phyloP scores from a whole-genome alignment of 2,329 filamentous ascomycete genomes.

The Sarocladium oryzae region DNA sequence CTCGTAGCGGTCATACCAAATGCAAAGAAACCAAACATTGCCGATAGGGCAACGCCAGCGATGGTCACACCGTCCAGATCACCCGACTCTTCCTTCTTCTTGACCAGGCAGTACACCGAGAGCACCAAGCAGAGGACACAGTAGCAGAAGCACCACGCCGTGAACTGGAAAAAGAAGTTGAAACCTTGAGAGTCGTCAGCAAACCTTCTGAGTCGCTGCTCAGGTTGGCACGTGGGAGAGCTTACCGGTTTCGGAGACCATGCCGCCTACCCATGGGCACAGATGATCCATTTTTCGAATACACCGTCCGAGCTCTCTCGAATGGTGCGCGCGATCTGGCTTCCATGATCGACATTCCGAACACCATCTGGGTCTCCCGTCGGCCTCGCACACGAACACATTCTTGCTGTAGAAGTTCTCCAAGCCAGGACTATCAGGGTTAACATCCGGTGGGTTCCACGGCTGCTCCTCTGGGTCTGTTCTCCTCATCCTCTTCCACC shows the following conservation, averaged over 20 bases:
- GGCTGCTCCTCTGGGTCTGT: conserved; percentile 19
- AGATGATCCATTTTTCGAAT: conserved; percentile 92
- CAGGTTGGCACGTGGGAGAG: conserved; percentile 12
- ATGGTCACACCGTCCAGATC: conserved; percentile 54
- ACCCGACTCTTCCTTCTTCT: conserved; percentile 37
- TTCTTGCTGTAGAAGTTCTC: conserved; percentile 77
- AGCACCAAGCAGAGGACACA: conserved; percentile 59
- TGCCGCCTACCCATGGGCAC: conserved; percentile 94
- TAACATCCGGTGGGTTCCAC: conserved; percentile 34
- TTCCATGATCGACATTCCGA: conserved; percentile 81
- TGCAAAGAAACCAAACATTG: conserved; percentile 75
- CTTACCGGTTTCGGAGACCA: conserved; percentile 73
- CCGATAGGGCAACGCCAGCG: conserved; percentile 58
- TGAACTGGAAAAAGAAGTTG: conserved; percentile 91
- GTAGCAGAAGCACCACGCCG: conserved; percentile 63
- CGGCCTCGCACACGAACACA: conserved; percentile 74
- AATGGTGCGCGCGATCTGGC: conserved; percentile 81
- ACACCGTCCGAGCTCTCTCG: conserved; percentile 72
- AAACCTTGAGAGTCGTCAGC: conserved; percentile 46
- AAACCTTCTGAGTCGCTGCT: too few relatives aligned
- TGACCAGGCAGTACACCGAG: conserved; percentile 56
- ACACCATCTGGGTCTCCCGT: conserved; percentile 85
- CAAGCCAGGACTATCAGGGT: conserved; percentile 60
- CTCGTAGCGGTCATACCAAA: conserved; percentile 70
- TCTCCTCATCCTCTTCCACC: conserved; percentile 16